Base-by-base conservation (phyloP, 106 monocot species). In the Dactylorhiza incarnata region DNA sequence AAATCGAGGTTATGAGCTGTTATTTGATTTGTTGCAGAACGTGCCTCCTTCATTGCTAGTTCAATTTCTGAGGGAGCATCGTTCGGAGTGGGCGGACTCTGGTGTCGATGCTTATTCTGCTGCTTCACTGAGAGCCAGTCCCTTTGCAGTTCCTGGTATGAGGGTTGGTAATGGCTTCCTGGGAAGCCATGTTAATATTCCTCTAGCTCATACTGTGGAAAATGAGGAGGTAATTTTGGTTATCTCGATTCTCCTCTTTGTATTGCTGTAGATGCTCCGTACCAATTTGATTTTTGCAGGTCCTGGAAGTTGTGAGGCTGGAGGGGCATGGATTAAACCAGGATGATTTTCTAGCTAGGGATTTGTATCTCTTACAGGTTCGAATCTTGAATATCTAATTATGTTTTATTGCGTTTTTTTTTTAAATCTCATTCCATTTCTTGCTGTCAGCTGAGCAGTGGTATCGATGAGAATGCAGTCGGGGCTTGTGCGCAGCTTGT, bases 51-150 rank as follows among this genome's bases (percentile, higher is more conserved):
- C 90, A 43, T 70, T 96, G 63, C 90, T 96, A 62, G 90, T 96
- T 49, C 85, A 88, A 8, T 96, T 96, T 65, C 50, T 96, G 66
- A 85, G 95, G 81, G 95, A 96, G 73, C 95, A 96, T 68, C 82
- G 95, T 13, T 90, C 92, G 65, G 92, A 96, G 45, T 96, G 95
- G 95, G 92, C 95, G 47, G 95, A 96, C 71, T 81, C 78, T 78
- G 82, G 85, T 59, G 84, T 90, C 77, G 95, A 96, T 83, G 83
- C 86, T 25, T 95, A 91, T 79, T 90, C 92, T 68, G 82, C 92
- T 78, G 85, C 90, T 13, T 90, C 92, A 24, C 46, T 93, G 81
- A 87, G 85, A 76, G 81, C 90, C 48, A 82, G 87, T n/a, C 85
- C 92, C 6, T 95, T 74, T 82, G 83, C 86, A 3, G 81, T 89